Base-by-base conservation (phyloP, 176 grass and related monocot genomes). In the Oryza nivara region DNA sequence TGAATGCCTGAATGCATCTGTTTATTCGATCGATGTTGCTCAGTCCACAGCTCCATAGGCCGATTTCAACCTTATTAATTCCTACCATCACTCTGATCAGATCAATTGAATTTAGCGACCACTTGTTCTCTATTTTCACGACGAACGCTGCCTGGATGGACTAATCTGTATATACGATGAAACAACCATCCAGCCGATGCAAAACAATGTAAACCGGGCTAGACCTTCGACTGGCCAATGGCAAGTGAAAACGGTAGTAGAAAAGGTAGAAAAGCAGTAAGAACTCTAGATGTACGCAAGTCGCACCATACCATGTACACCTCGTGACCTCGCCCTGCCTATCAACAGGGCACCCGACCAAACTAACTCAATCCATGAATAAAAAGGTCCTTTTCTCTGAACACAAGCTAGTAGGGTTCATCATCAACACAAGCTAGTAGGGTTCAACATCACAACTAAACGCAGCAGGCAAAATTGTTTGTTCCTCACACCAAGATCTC, bases 291-390 rank as follows among this genome's bases (percentile, higher is more conserved):
- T 79, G 28, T 65, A 65, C 0, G 11, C 12, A 28, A 4, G 54
- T 36, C 6, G 6, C 19, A 49, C 9, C 41, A 7, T 28, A 67
- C 10, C 43, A 88, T 88, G 68, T 83, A 84, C 81, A 78, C 22
- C 54, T 58, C 25, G 5, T 15, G 10, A 52, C 54, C 54, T 58
- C 4, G 0, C 4, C 49, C 80, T 73, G 6, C 16, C 9, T 34
- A 6, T 4, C 5, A 83, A 44, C 25, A 88, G 9, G 3, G 66
- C 34, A 13, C 45, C 44, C 3, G 45, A 60, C 25, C 16, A 9
- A 69, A 80, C 25, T 3, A 7, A 15, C 44, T 32, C 41, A 47
- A 32, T 65, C 38, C 36, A 78, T 7, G 7, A 60, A 17, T 28
- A 12, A 64, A 5, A 11, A 45, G 19, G 54, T 0, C 54, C 26